Base-by-base conservation (phyloP, 805 yeast species). In the Tetrapisispora phaffii region DNA sequence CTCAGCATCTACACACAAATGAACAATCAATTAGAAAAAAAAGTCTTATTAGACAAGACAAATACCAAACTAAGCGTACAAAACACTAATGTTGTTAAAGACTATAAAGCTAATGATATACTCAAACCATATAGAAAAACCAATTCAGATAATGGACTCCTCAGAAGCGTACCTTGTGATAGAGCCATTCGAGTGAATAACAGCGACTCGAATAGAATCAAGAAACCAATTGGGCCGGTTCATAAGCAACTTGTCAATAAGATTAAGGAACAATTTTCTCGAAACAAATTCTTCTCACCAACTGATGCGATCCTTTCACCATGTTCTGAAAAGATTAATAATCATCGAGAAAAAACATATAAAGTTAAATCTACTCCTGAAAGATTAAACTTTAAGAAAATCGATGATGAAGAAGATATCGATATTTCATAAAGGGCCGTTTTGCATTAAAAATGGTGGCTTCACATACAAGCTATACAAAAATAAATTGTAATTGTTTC, bases 291-390 rank as follows among this genome's bases (percentile, higher is more conserved):
- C 49, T 65, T 76, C 7, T 76, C 81, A 13, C 82, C 82, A 37
- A 78, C 84, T 2, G 84, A 78, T 52, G 72, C 66, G 41, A 50
- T 77, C 50, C 58, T 78, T 57, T 76, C 81, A 6, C 83, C 83
- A 24, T 75, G 81, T 54, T 70, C 81, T 1, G 73, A 75, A 49
- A 78, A 75, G 55, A 59, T 78, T 48, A 73, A 60, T 47, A 72
- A 71, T 23, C 79, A 74, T 51, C 73, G 68, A 58, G 52, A 58
- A 5, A 55, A 53, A 44, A 41, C 55, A 33, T 51, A 47, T 36
- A 46, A 42, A 17, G 44, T 52, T 15, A 51, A 50, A 22, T 44
- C 55, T 15, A 48, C 51, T 28, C 56, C 58, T 9, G 48, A 53
- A n/a, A 52, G 49, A 33, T 41, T 54, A 44, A 8, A 23, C 5